Evolutionary conservation across 129 eudicot genomes (phyloP).

Genomic region (Mikania micrantha): DNA sequence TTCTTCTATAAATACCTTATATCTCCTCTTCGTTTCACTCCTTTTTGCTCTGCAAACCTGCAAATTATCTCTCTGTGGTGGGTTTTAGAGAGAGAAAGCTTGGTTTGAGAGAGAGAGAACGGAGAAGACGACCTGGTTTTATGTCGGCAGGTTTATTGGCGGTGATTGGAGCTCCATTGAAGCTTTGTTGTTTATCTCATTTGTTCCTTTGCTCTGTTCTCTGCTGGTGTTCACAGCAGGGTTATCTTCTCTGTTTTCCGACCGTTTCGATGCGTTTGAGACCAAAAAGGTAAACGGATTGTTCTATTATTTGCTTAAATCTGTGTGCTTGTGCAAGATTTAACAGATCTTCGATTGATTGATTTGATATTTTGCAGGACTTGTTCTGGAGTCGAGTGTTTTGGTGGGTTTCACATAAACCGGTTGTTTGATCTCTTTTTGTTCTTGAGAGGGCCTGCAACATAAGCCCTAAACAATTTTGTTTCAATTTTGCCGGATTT

Average conservation of each 20-base stretch:
- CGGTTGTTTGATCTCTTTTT: slow-evolving; percentile 53
- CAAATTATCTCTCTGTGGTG: slow-evolving; percentile 4
- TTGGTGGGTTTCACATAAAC: slow-evolving; percentile 85
- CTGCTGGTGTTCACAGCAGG: slow-evolving; percentile 70
- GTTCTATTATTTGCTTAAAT: not conserved
- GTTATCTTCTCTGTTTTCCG: slow-evolving; percentile 29
- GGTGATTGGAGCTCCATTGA: slow-evolving; percentile 49
- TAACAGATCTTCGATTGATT: not conserved
- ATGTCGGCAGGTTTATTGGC: slow-evolving; percentile 90
- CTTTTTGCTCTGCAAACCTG: slow-evolving; percentile 7
- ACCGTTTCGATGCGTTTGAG: slow-evolving; percentile 98
- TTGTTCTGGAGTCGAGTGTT: slow-evolving; percentile 95
- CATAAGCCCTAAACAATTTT: slow-evolving; percentile 27
- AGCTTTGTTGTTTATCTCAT: slow-evolving; percentile 33
- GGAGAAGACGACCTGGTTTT: slow-evolving; percentile 34
- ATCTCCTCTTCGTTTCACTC: slow-evolving; percentile 27
- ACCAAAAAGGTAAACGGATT: slow-evolving; percentile 59
- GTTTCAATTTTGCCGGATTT: slow-evolving; percentile 3
- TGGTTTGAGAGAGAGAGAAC: not conserved
- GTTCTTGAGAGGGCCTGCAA: slow-evolving; percentile 72
- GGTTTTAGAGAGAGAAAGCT: slow-evolving; percentile 27
- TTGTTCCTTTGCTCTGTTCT: slow-evolving; percentile 25
- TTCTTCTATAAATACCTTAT: slow-evolving; percentile 26
- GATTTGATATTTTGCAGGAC: slow-evolving; percentile 54
- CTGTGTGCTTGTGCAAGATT: not conserved